Evolutionary conservation across 202 grass and related monocot genomes (phyloP).

Genomic region (Schoenoplectus tabernaemontani): DNA sequence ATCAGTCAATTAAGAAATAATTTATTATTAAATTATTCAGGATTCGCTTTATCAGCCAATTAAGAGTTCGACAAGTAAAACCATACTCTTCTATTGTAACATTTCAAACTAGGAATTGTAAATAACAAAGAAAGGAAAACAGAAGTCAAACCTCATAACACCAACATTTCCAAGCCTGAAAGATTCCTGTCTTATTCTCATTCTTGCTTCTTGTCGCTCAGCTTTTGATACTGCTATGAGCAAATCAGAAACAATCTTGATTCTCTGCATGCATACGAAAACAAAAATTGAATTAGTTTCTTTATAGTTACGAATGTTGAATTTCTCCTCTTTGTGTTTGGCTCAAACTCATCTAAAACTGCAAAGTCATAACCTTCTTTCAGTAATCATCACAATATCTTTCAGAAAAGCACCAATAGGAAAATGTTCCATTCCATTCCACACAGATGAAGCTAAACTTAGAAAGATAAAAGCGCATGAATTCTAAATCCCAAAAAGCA

Average conservation of each 20-base stretch:
- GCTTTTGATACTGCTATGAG: constrained; percentile 98
- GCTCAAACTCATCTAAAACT: not conserved
- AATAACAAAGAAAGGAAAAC: constrained; percentile 8
- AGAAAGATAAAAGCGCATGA: constrained; percentile 18
- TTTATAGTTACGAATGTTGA: not conserved
- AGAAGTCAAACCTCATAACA: constrained; percentile 67
- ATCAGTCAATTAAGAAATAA: not conserved
- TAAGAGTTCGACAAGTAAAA: not conserved
- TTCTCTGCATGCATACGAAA: constrained; percentile 58
- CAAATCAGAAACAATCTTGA: constrained; percentile 81
- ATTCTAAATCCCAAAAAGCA: constrained; percentile 17
- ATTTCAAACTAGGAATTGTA: not conserved
- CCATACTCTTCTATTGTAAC: not conserved
- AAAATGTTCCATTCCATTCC: not conserved
- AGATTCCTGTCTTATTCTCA: constrained; percentile 91
- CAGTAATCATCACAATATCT: not conserved
- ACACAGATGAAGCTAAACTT: constrained; percentile 13
- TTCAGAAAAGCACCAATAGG: not conserved
- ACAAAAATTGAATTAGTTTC: not conserved
- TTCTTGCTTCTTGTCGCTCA: constrained; percentile 88
- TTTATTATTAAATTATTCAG: not conserved
- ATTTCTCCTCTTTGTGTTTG: not conserved
- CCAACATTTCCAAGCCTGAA: constrained; percentile 94
- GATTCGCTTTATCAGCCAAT: not conserved
- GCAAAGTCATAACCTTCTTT: not conserved